Conservation (phyloP, 2,329 filamentous ascomycete species). For the Trichoderma sp. region DNA sequence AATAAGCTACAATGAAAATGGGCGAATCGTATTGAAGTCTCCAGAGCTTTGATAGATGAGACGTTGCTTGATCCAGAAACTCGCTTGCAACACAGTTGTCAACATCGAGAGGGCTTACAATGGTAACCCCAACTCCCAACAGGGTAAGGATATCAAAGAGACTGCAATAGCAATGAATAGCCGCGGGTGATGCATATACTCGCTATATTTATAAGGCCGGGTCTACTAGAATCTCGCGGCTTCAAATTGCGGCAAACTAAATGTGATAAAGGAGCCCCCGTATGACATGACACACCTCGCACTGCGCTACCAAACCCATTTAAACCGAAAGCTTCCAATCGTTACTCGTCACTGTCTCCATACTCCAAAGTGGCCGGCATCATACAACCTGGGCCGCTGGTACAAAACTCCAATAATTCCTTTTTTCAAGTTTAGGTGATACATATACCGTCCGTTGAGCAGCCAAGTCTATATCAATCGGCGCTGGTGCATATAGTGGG, state of each 20-base stretch:
- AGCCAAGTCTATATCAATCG: slow-evolving; percentile 26
- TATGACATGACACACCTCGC: slow-evolving; percentile 19
- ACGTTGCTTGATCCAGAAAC: background rate
- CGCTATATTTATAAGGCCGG: slow-evolving; percentile 24
- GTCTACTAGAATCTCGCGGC: slow-evolving; percentile 19
- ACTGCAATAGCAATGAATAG: background rate
- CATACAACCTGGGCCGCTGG: slow-evolving; percentile 14
- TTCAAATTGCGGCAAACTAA: slow-evolving; percentile 27
- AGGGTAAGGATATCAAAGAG: accelerated
- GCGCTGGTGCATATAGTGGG: background rate
- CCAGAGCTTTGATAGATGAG: background rate
- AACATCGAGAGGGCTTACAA: background rate
- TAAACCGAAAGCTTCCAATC: slow-evolving; percentile 24
- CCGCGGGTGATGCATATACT: background rate
- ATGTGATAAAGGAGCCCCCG: slow-evolving; percentile 18
- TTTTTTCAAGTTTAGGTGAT: slow-evolving; percentile 20
- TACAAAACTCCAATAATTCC: slow-evolving; percentile 25
- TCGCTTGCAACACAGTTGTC: background rate
- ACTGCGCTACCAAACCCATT: slow-evolving; percentile 18
- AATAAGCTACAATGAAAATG: background rate
- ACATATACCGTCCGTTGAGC: slow-evolving; percentile 14
- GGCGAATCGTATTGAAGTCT: background rate
- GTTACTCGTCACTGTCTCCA: slow-evolving; percentile 26
- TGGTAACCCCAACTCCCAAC: background rate
- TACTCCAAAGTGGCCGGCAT: slow-evolving; percentile 20